Percentiles rank a stretch among this genome's conserved stretches.
These are phyloP conservation scores for Zasmidium angulare DNA, from an alignment of 2,329 filamentous ascomycete genomes.

Conservation along the genomic window DNA sequence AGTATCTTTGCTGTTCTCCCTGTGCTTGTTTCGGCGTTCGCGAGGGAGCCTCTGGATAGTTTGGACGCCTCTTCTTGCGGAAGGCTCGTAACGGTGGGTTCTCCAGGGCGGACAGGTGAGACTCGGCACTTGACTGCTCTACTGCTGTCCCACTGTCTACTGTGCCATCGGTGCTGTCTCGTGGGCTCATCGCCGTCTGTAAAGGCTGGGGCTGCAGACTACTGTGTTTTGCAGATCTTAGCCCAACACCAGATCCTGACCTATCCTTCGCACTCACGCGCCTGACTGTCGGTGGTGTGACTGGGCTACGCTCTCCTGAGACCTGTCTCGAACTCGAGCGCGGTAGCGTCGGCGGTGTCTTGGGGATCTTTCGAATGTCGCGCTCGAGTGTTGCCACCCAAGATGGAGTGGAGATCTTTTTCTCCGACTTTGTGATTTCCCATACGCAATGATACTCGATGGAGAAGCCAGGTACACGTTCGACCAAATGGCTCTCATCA, in stretches of 20 bases:
- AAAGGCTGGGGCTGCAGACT: neutral
- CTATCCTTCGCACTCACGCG: slow-evolving; percentile 22
- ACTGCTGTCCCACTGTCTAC: slow-evolving; percentile 32
- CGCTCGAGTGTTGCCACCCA: slow-evolving; percentile 50
- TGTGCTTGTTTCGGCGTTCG: slow-evolving; percentile 17
- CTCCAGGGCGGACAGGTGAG: slow-evolving; percentile 36
- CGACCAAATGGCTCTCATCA: slow-evolving; percentile 50
- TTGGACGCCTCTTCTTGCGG: slow-evolving; percentile 43
- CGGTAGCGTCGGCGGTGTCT: slow-evolving; percentile 4
- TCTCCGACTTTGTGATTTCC: slow-evolving; percentile 44
- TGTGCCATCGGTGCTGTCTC: neutral
- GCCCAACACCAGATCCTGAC: slow-evolving; percentile 7
- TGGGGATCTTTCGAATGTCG: slow-evolving; percentile 55
- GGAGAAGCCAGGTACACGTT: slow-evolving; percentile 55
- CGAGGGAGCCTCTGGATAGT: slow-evolving; percentile 27
- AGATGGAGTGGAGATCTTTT: slow-evolving; percentile 46
- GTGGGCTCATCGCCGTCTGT: neutral
- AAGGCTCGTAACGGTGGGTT: slow-evolving; percentile 43
- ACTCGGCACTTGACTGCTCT: slow-evolving; percentile 27
- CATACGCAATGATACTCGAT: slow-evolving; percentile 55
- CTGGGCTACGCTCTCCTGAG: neutral
- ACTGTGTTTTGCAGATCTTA: neutral
- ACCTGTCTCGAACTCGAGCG: neutral
- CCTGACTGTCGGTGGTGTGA: slow-evolving; percentile 31
- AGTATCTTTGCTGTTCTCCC: slow-evolving; percentile 56